Base-by-base conservation (phyloP, 2,329 filamentous ascomycete genomes). In the Zymoseptoria brevis region DNA sequence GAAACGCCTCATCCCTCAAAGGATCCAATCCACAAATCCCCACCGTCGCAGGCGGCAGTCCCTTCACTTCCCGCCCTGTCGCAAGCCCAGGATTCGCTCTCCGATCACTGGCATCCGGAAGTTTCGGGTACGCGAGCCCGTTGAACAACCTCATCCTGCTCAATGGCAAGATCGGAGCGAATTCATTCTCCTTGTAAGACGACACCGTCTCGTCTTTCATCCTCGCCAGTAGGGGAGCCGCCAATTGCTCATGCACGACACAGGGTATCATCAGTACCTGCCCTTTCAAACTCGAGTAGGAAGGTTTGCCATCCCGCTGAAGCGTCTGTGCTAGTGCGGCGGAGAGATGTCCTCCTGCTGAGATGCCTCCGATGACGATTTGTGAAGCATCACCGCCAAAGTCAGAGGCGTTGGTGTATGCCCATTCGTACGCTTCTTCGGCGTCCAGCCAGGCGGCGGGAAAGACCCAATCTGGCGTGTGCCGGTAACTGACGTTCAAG, bases 401-500 rank as follows among this genome's bases (percentile, higher is more conserved):
- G 1, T 29, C 13, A 30, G 67, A 58, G 0, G 77, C 75, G 58
- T 80, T 71, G 13, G 71, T 69, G 54, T 83, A 77, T 0, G 82
- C 67, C 83, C 82, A 86, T 19, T 76, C 71, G 30, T 83, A 80
- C 0, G 78, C 76, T 52, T 85, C 83, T 59, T 82, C 77, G 0
- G 75, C 69, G 53, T 86, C 83, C 50, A 80, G 61, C 77, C 78
- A 83, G 0, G 78, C 75, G 0, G 75, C 79, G 0, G 83, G 83
- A 58, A 80, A 85, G 0, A 60, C 64, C 61, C 77, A 71, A 55
- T 84, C 79, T 0, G 83, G 83, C 0, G 82, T 82, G 64, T 85
- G 82, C 0, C 83, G 78, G 66, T 85, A 85, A 62, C 83, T 82
- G 11, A 84, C 72, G 50, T 83, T 81, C 1, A 84, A 64, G 0